Evolutionary conservation across 2,329 filamentous ascomycete genomes (phyloP).

Genomic region (Aspergillus versicolor): DNA sequence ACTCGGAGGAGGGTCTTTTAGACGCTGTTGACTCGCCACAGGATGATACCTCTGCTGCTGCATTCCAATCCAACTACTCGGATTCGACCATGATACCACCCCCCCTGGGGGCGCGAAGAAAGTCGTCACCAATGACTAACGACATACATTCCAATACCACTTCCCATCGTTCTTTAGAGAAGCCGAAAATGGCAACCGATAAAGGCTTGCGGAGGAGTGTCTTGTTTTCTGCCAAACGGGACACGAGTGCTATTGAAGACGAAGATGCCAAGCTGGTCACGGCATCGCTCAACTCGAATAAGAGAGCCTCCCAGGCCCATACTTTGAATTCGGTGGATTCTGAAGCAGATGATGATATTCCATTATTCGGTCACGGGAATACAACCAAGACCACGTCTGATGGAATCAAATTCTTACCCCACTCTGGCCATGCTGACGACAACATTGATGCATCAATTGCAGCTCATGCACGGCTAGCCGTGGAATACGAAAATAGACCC

Average conservation of each 20-base stretch:
- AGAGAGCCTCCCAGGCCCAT: constrained; percentile 23
- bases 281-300: constrained; percentile 32
- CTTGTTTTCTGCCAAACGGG: constrained; percentile 26
- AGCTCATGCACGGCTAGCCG: constrained; percentile 46
- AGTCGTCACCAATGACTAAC: constrained; percentile 22
- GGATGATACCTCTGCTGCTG: constrained; percentile 7
- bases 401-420: constrained; percentile 12
- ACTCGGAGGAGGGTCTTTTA: constrained; percentile 52
- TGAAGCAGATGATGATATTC: constrained; percentile 25
- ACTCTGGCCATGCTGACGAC: constrained; percentile 15
- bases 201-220: constrained; percentile 32
- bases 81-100: constrained; percentile 14
- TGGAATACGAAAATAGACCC: constrained; percentile 44
- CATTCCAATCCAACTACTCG: constrained; percentile 13
- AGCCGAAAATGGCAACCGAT: constrained; percentile 23
- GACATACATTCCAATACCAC: constrained; percentile 28
- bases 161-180: constrained; percentile 33
- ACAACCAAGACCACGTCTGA: constrained; percentile 8
- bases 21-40: constrained; percentile 29
- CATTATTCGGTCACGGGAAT: constrained; percentile 27
- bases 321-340: constrained; percentile 19
- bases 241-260: constrained; percentile 33
- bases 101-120: constrained; percentile 20
- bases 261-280: constrained; percentile 41
- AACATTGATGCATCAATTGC: constrained; percentile 36